Conservation (phyloP, 495 filamentous ascomycete species). For the Xylaria acuta region DNA sequence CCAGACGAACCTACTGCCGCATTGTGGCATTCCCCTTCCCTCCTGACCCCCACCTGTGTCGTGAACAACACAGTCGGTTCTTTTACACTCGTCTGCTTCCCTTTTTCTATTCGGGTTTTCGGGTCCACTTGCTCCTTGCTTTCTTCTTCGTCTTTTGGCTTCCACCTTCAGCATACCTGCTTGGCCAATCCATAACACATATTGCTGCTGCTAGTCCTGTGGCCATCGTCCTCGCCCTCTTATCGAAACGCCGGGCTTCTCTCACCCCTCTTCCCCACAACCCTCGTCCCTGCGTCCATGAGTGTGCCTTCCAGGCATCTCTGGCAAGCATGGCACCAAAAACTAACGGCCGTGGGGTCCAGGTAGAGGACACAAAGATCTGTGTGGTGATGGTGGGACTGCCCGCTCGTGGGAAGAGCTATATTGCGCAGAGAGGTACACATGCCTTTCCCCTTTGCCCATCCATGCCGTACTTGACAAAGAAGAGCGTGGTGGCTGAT, state of each 20-base stretch:
- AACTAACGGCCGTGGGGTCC: conserved; percentile 57
- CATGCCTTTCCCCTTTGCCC: conserved; percentile 19
- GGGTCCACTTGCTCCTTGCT: neutral
- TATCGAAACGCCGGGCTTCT: conserved; percentile 7
- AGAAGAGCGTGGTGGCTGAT: conserved; percentile 6
- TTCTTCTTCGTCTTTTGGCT: conserved; percentile 13
- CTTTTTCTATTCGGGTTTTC: neutral
- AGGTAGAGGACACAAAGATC: conserved; percentile 93
- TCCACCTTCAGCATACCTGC: conserved; percentile 5
- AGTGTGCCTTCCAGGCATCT: conserved; percentile 6
- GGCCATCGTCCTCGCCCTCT: conserved; percentile 3
- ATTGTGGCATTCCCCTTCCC: conserved; percentile 12
- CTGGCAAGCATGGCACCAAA: conserved; percentile 50
- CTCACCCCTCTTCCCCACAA: conserved; percentile 4
- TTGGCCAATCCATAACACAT: conserved; percentile 2
- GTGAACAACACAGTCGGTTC: neutral
- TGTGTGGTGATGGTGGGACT: conserved; percentile 99
- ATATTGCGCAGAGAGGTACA: conserved; percentile 95
- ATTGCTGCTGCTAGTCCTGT: neutral
- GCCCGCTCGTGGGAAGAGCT: conserved; percentile 92
- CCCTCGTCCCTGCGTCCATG: conserved; percentile 10
- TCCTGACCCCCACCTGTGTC: neutral
- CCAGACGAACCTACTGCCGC: conserved; percentile 14
- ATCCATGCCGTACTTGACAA: neutral
- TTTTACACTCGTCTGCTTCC: conserved; percentile 4